Percentiles rank a stretch among this genome's conserved stretches.
These are phyloP conservation scores for Zostera marina DNA, from an alignment of 116 monocot genomes.

Conservation along the genomic window DNA sequence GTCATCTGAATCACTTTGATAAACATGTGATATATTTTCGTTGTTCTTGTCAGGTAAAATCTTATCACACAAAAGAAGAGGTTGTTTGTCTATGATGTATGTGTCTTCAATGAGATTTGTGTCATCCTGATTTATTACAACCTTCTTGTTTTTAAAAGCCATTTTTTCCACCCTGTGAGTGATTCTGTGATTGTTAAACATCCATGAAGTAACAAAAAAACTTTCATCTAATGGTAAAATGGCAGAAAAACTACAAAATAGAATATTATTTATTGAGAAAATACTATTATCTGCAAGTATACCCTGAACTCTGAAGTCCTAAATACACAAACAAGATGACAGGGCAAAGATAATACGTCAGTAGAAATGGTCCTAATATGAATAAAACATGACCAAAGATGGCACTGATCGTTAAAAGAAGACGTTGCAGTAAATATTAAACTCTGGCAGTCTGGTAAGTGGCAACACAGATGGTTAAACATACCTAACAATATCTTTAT, in stretches of 20 bases:
- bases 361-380: too few species aligned
- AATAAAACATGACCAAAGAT: too few species aligned
- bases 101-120: conserved; percentile 15
- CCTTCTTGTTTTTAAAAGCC: conserved; percentile 7
- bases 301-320: too few species aligned
- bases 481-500: conserved; percentile 67
- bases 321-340: too few species aligned
- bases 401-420: too few species aligned
- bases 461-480: conserved; percentile 1
- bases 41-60: conserved; percentile 21
- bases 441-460: too few species aligned
- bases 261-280: background rate
- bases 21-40: conserved; percentile 17
- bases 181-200: background rate
- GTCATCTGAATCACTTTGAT: conserved; percentile 11
- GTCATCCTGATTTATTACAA: conserved; percentile 16
- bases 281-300: too few species aligned
- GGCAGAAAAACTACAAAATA: background rate
- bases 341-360: too few species aligned
- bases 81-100: conserved; percentile 17
- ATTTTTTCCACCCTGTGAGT: conserved; percentile 26
- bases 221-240: background rate
- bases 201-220: background rate
- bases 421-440: too few species aligned
- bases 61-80: conserved; percentile 6